Conservation (phyloP, 164 flowering plant genomes). For the Magnolia changhungtana region DNA sequence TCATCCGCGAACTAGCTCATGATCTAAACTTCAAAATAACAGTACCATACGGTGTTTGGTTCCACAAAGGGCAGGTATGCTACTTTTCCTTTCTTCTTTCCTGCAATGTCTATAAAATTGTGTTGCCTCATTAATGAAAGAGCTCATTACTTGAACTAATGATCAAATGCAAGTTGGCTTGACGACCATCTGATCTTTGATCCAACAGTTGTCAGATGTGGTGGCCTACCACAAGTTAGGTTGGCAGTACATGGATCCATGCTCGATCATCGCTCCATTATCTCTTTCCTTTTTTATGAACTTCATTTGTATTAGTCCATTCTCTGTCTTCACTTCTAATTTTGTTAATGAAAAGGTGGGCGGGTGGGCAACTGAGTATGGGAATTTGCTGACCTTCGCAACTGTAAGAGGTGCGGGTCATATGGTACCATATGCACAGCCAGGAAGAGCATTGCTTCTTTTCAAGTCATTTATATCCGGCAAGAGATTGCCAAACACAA, state of each 20-base stretch:
- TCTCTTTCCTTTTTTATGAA: background rate
- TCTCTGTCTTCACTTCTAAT: background rate
- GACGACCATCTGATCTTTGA: background rate
- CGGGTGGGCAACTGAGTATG: slow-evolving; percentile 94
- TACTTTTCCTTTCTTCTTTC: background rate
- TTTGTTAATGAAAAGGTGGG: slow-evolving; percentile 51
- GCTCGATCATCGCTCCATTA: background rate
- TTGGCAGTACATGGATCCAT: background rate
- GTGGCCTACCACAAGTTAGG: too few species aligned
- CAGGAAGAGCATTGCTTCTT: slow-evolving; percentile 78
- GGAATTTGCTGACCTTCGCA: slow-evolving; percentile 76
- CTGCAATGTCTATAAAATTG: background rate
- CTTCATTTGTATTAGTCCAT: background rate
- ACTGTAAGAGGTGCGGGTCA: slow-evolving; percentile 96
- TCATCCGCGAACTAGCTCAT: slow-evolving; percentile 76
- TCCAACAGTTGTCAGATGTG: background rate
- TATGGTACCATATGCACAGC: slow-evolving; percentile 92
- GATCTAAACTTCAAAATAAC: slow-evolving; percentile 61
- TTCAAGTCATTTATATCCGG: slow-evolving; percentile 72
- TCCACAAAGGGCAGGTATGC: slow-evolving; percentile 83
- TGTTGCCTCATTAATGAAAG: background rate
- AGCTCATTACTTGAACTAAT: background rate
- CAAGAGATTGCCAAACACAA: slow-evolving; percentile 65
- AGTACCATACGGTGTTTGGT: slow-evolving; percentile 94
- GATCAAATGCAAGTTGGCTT: too few species aligned